Percentiles rank a stretch among this genome's conserved stretches.
These are phyloP conservation scores for Tylopilus sp. DNA, from an alignment of 768 basidiomycete species.

Conservation along the genomic window DNA sequence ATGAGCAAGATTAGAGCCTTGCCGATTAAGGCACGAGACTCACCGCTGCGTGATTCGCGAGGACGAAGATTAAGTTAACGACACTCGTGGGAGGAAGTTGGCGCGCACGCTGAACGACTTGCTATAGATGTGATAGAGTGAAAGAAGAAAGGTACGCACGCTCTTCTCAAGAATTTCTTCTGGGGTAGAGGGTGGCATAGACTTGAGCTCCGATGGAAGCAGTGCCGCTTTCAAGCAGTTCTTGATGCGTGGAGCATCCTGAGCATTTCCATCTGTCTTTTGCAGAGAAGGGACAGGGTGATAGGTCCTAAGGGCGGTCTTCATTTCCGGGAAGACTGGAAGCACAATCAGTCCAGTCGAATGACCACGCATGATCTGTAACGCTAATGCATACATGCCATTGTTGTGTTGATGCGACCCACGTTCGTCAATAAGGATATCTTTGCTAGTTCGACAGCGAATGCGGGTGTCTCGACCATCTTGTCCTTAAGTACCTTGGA, in stretches of 20 bases:
- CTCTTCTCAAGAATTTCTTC: conserved; percentile 66
- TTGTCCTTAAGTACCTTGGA: conserved; percentile 88
- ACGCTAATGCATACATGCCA: conserved; percentile 61
- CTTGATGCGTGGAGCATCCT: conserved; percentile 91
- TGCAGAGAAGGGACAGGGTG: conserved; percentile 87
- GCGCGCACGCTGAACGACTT: conserved; percentile 45
- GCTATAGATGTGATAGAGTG: conserved; percentile 5
- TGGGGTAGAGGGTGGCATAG: conserved; percentile 66
- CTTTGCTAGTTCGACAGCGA: conserved; percentile 77
- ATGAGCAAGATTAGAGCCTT: conserved; percentile 9
- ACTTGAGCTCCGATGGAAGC: conserved; percentile 64
- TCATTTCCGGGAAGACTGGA: conserved; percentile 90
- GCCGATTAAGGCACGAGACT: conserved; percentile 25
- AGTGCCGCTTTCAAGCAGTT: conserved; percentile 83
- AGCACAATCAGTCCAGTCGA: conserved; percentile 18
- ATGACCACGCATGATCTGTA: conserved; percentile 5
- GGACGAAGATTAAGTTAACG: conserved; percentile 81
- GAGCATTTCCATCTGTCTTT: conserved; percentile 82
- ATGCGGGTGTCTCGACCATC: conserved; percentile 77
- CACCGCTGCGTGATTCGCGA: conserved; percentile 76
- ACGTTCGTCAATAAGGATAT: conserved; percentile 85
- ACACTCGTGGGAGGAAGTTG: conserved; percentile 78
- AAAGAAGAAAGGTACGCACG: conserved; percentile 39
- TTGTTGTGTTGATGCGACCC: conserved; percentile 88
- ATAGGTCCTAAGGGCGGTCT: conserved; percentile 84